phyloP scores from a whole-genome alignment of 2,329 filamentous ascomycete genomes.

The Fusarium odoratissimum region DNA sequence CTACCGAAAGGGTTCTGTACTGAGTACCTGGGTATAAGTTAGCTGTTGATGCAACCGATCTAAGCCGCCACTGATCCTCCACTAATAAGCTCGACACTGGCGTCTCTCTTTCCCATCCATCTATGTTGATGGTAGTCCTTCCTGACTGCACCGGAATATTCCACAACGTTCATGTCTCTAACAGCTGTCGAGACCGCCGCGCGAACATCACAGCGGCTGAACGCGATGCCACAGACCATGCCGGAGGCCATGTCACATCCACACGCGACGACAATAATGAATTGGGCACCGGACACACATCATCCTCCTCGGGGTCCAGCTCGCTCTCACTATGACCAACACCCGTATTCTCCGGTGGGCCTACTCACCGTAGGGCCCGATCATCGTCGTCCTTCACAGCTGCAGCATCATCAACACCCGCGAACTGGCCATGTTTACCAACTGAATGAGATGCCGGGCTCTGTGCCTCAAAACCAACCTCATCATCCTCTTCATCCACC shows the following conservation, averaged over 20 bases:
- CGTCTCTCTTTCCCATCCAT: constrained; percentile 24
- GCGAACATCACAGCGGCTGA: constrained; percentile 24
- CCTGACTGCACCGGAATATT: constrained; percentile 17
- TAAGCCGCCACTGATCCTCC: constrained; percentile 32
- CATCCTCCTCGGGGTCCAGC: constrained; percentile 30
- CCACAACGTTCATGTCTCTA: constrained; percentile 37
- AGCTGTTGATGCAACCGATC: constrained; percentile 42
- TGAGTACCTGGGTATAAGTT: constrained; percentile 40
- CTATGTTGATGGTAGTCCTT: constrained; percentile 23
- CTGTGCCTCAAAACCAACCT: constrained; percentile 30
- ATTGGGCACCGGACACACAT: constrained; percentile 36
- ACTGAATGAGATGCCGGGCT: constrained; percentile 22
- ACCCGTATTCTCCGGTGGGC: constrained; percentile 44
- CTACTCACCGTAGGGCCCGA: constrained; percentile 37
- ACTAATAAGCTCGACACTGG: constrained; percentile 27
- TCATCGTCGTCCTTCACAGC: constrained; percentile 22
- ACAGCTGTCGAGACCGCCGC: constrained; percentile 33
- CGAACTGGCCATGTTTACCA: constrained; percentile 25
- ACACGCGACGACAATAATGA: constrained; percentile 31
- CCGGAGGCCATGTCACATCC: constrained; percentile 44
- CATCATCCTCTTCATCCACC: constrained; percentile 26
- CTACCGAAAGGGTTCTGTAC: constrained; percentile 13
- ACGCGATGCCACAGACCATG: constrained; percentile 41
- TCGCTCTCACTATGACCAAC: constrained; percentile 44
- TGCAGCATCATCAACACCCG: constrained; percentile 17